Conservation (phyloP, 768 basidiomycete genomes). For the Kwoniella heveanensis region DNA sequence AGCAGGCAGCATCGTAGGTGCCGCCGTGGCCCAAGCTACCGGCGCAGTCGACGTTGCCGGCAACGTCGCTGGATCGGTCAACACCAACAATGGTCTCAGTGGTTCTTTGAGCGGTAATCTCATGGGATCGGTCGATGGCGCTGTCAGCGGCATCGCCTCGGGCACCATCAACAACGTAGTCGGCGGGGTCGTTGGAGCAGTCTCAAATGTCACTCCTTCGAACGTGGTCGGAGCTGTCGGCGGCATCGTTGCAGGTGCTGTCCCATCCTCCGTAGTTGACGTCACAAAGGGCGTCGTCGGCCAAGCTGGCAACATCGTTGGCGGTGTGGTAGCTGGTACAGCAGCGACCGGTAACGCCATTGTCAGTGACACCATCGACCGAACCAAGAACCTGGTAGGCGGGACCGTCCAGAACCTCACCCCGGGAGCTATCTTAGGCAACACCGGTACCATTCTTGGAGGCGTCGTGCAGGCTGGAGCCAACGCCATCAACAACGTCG, state of each 20-base stretch:
- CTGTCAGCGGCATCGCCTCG: slow-evolving; percentile 2
- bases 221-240: neutral
- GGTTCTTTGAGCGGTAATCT: slow-evolving; percentile 1
- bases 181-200: neutral
- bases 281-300: neutral
- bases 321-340: neutral
- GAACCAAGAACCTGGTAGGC: neutral
- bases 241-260: neutral
- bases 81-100: slow-evolving; percentile 3
- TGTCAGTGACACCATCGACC: slow-evolving; percentile 12
- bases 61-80: neutral
- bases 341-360: neutral
- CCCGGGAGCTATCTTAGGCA: neutral
- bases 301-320: slow-evolving; percentile 5
- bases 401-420: neutral
- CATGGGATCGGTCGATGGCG: neutral
- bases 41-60: slow-evolving; percentile 9
- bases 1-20: neutral
- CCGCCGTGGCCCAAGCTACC: slow-evolving; percentile 15
- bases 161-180: slow-evolving; percentile 3
- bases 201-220: slow-evolving; percentile 1
- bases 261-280: neutral
- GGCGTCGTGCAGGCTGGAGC: slow-evolving; percentile 2
- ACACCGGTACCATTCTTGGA: neutral
- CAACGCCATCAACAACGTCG: slow-evolving; percentile 4